These are phyloP conservation scores for Aspergillus asperescens DNA, from an alignment of 495 filamentous ascomycete genomes.

Conservation along the genomic window DNA sequence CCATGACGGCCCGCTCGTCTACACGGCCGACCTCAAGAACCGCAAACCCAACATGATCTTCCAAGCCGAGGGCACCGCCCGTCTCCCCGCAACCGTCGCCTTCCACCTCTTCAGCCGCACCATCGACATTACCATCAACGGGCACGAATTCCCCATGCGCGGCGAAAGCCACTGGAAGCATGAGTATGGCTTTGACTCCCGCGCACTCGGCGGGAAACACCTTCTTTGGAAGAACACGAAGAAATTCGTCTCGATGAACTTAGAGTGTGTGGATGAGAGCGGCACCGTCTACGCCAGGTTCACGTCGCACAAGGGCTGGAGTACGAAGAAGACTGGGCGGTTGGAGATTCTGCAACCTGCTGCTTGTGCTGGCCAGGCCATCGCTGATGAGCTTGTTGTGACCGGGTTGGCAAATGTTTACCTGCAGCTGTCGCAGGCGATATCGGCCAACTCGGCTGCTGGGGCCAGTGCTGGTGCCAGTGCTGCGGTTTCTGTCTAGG, in stretches of 20 bases:
- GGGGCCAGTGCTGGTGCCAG: neutral
- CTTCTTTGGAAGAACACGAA: conserved; percentile 5
- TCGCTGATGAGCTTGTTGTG: conserved; percentile 16
- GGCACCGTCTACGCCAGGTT: conserved; percentile 4
- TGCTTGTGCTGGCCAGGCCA: neutral
- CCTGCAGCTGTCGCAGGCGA: conserved; percentile 1
- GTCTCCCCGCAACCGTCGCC: conserved; percentile 11
- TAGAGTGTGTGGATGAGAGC: conserved; percentile 8
- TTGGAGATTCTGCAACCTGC: conserved; percentile 1
- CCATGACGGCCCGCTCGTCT: conserved; percentile 9
- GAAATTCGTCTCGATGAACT: neutral
- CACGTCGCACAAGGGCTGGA: neutral
- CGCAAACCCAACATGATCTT: conserved; percentile 18
- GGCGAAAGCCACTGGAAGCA: neutral
- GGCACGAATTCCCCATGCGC: conserved; percentile 5
- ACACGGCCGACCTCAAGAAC: conserved; percentile 11
- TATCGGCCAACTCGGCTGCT: neutral
- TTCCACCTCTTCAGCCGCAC: conserved; percentile 13
- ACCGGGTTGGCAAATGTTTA: conserved; percentile 16
- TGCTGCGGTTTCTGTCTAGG: neutral
- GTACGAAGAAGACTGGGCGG: conserved; percentile 10
- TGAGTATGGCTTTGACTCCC: conserved; percentile 5
- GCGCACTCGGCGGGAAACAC: neutral
- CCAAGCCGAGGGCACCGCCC: conserved; percentile 2
- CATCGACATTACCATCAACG: conserved; percentile 16